Conservation (phyloP, 73 alveolate genomes). For the Blepharisma japonicum region DNA sequence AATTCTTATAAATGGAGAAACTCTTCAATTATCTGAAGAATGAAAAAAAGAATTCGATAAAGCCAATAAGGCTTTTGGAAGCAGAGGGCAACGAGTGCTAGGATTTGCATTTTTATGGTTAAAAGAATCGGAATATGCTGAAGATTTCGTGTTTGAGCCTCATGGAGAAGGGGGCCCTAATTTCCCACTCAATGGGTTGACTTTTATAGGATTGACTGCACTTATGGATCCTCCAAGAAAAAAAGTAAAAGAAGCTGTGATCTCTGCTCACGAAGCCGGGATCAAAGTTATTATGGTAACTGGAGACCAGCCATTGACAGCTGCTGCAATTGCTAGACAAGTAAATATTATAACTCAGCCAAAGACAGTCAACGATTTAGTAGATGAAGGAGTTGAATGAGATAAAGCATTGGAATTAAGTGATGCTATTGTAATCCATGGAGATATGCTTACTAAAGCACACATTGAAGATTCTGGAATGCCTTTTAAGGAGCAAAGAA, state of each 20-base stretch:
- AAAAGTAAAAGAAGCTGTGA: conserved; percentile 78
- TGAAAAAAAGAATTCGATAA: conserved; percentile 46
- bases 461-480: conserved; percentile 58
- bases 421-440: conserved; percentile 75
- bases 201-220: conserved; percentile 88
- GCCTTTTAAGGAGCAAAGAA: conserved; percentile 67
- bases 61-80: conserved; percentile 64
- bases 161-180: conserved; percentile 59
- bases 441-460: conserved; percentile 64
- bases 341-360: conserved; percentile 67
- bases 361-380: conserved; percentile 57
- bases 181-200: conserved; percentile 60
- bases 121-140: conserved; percentile 41
- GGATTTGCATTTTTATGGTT: conserved; percentile 67
- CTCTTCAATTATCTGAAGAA: conserved; percentile 33
- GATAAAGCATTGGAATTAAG: conserved; percentile 64
- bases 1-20: conserved; percentile 14
- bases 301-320: conserved; percentile 96
- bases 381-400: conserved; percentile 46
- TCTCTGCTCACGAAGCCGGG: conserved; percentile 90
- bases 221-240: conserved; percentile 96
- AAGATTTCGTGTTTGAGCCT: conserved; percentile 43
- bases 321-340: conserved; percentile 93
- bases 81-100: conserved; percentile 79
- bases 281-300: conserved; percentile 97